phyloP scores from a whole-genome alignment of 1,284 basidiomycete genomes.

The Trichosporon sp. region DNA sequence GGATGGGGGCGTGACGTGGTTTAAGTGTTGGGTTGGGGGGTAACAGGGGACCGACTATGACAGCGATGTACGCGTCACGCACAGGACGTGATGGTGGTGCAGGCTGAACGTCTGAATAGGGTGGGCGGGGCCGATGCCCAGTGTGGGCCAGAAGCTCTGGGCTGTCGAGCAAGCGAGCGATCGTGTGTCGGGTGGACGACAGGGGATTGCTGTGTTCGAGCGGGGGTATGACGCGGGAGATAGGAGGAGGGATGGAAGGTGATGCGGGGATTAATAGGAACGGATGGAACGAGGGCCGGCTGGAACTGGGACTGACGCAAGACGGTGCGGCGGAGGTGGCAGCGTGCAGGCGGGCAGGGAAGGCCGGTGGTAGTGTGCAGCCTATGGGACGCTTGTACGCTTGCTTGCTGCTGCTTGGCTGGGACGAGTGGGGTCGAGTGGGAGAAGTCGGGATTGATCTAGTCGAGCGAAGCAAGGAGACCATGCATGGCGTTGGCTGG shows the following conservation, averaged over 20 bases:
- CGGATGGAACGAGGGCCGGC: not conserved
- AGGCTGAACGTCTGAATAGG: too few relatives aligned
- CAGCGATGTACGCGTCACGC: not conserved
- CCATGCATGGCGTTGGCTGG: not conserved
- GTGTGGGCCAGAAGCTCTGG: not conserved
- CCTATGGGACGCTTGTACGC: not conserved
- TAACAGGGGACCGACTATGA: conserved; percentile 2
- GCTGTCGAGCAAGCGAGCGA: not conserved
- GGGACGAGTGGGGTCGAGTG: not conserved
- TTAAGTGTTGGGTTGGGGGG: not conserved
- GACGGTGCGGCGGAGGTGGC: not conserved
- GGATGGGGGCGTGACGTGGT: conserved; percentile 3
- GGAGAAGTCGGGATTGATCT: not conserved
- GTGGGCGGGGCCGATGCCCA: not conserved
- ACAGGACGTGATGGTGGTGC: not conserved
- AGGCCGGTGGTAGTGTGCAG: too few relatives aligned
- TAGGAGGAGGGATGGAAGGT: not conserved
- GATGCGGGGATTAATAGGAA: not conserved
- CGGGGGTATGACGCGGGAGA: not conserved
- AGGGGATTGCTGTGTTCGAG: not conserved
- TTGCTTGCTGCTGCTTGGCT: not conserved
- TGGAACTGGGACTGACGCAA: not conserved
- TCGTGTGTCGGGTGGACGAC: not conserved
- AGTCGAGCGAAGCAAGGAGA: not conserved
- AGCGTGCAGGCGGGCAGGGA: not conserved